phyloP scores from a whole-genome alignment of 768 basidiomycete genomes.

The Pulveroboletus sp. region DNA sequence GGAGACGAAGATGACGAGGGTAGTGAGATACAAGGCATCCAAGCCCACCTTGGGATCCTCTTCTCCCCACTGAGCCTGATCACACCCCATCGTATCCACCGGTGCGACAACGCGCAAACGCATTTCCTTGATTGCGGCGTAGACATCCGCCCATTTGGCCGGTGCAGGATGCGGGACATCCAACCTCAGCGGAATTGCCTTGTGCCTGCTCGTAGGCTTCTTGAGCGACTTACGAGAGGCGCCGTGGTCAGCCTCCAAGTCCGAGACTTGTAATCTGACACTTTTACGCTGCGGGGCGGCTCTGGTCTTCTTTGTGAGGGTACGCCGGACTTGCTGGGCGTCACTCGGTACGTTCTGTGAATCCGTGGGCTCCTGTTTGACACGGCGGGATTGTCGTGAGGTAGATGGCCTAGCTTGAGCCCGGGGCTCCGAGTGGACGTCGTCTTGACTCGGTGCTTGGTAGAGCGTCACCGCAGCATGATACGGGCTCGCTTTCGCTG shows the following conservation, averaged over 20 bases:
- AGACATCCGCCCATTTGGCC: conserved; percentile 60
- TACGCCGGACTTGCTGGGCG: neutral
- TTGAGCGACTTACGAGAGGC: neutral
- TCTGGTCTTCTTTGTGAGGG: neutral
- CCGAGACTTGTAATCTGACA: neutral
- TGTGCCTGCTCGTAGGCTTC: conserved; percentile 48
- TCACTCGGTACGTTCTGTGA: neutral
- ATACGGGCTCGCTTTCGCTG: conserved; percentile 41
- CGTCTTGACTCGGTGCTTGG: conserved; percentile 14
- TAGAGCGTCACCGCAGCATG: conserved; percentile 40
- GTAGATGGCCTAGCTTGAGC: conserved; percentile 15
- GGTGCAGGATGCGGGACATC: conserved; percentile 65
- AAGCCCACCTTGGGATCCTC: conserved; percentile 56
- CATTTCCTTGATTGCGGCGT: conserved; percentile 73
- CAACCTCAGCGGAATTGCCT: conserved; percentile 50
- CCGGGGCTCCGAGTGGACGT: neutral
- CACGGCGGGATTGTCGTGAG: conserved; percentile 23
- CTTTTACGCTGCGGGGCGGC: neutral
- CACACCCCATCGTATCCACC: conserved; percentile 91
- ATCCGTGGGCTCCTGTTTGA: conserved; percentile 24
- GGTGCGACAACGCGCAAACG: conserved; percentile 68
- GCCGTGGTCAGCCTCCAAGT: neutral
- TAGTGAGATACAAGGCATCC: neutral
- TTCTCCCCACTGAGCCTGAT: conserved; percentile 61
- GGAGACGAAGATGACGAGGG: neutral